Conservation (phyloP, 2,329 filamentous ascomycete genomes). For the Calonectria fujianensis region DNA sequence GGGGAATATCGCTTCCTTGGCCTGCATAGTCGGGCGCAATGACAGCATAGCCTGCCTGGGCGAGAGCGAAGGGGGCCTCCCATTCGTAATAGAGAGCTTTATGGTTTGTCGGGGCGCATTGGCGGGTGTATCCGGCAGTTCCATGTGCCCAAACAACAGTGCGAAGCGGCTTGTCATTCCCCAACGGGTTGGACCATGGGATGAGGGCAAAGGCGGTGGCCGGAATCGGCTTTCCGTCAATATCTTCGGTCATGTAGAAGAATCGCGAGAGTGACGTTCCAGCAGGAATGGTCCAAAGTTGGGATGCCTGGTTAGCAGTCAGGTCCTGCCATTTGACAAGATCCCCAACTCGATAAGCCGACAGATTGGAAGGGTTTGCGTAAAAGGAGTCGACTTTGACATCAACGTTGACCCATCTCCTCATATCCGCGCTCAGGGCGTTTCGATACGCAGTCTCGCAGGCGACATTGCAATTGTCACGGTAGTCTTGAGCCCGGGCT, state of each 20-base stretch:
- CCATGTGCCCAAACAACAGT: conserved; percentile 3
- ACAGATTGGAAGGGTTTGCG: background rate
- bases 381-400: conserved; percentile 6
- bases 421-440: background rate
- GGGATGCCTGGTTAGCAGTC: background rate
- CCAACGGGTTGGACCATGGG: background rate
- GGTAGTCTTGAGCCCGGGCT: background rate
- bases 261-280: conserved; percentile 17
- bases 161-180: background rate
- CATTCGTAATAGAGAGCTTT: background rate
- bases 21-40: conserved; percentile 15
- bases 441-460: conserved; percentile 8
- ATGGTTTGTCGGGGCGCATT: conserved; percentile 3
- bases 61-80: background rate
- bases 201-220: background rate
- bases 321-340: conserved; percentile 15
- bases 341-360: background rate
- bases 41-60: background rate
- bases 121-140: conserved; percentile 5
- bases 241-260: conserved; percentile 14
- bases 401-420: conserved; percentile 5
- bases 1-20: conserved; percentile 6
- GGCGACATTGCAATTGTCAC: conserved; percentile 11
- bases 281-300: background rate
- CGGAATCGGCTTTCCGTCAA: conserved; percentile 6